These are phyloP conservation scores for Diospyros kaki DNA, from an alignment of 148 eudicot species.

Conservation along the genomic window DNA sequence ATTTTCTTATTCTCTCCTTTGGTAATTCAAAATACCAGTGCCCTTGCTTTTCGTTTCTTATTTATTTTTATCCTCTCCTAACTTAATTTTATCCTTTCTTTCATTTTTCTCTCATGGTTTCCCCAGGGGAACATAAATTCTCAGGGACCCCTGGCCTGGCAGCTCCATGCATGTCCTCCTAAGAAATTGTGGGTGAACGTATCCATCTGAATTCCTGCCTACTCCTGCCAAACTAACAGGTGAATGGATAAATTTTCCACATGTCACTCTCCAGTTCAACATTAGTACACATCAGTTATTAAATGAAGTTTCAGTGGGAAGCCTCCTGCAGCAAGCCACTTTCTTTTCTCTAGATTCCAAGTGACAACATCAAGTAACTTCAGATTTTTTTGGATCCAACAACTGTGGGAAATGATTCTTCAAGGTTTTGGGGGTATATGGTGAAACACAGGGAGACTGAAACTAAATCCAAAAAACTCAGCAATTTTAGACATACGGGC, in stretches of 20 bases:
- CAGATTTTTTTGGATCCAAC: not conserved
- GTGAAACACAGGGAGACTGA: not conserved
- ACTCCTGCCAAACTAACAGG: too few species aligned
- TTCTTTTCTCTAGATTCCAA: not conserved
- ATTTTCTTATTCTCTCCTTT: not conserved
- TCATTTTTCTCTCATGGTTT: not conserved
- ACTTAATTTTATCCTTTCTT: not conserved
- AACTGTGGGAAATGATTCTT: not conserved
- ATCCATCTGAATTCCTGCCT: too few species aligned
- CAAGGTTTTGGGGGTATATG: not conserved
- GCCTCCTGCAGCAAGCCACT: too few species aligned
- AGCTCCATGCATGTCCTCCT: not conserved
- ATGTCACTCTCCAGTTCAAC: too few species aligned
- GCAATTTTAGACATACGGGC: too few species aligned
- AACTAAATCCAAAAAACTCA: too few species aligned
- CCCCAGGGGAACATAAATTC: not conserved
- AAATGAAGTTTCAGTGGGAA: too few species aligned
- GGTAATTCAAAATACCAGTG: not conserved
- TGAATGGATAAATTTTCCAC: too few species aligned
- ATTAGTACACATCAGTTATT: too few species aligned
- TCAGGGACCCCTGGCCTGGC: not conserved
- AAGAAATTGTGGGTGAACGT: not conserved
- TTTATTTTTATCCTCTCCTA: not conserved
- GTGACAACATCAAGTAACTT: not conserved
- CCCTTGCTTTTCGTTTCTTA: too few species aligned